These are phyloP conservation scores for Rubia yunnanensis DNA, from an alignment of 257 asterid genomes.

Conservation along the genomic window DNA sequence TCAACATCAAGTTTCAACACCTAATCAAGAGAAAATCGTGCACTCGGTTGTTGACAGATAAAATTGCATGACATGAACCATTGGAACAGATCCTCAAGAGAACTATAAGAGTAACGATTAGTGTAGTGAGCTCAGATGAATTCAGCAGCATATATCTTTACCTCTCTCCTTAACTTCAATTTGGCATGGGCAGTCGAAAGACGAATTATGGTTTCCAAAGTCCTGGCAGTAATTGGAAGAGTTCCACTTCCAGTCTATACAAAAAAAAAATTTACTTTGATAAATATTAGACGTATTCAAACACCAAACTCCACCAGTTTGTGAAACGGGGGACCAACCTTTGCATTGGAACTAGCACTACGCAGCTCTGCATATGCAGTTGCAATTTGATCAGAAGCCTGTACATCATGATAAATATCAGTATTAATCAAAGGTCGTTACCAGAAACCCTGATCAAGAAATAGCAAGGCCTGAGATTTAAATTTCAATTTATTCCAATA, in stretches of 20 bases:
- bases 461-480: background rate
- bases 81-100: background rate
- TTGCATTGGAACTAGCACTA: conserved; percentile 70
- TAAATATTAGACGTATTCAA: conserved; percentile 9
- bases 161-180: conserved; percentile 82
- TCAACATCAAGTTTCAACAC: conserved; percentile 79
- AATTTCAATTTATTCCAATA: background rate
- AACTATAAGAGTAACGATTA: background rate
- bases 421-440: conserved; percentile 4
- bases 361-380: conserved; percentile 89
- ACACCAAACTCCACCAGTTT: conserved; percentile 9
- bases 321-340: conserved; percentile 42
- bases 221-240: conserved; percentile 95
- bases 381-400: conserved; percentile 96
- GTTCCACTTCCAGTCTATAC: conserved; percentile 76
- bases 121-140: background rate
- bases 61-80: conserved; percentile 3
- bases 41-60: conserved; percentile 5
- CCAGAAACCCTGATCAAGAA: background rate
- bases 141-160: conserved; percentile 13
- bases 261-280: conserved; percentile 10
- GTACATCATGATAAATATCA: conserved; percentile 22
- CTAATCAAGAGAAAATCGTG: conserved; percentile 25
- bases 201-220: conserved; percentile 88
- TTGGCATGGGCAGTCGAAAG: conserved; percentile 97